Evolutionary conservation across 805 yeast genomes (phyloP), one percentile per base, ranked within the genome.

Genomic region (Pichia heedii): DNA sequence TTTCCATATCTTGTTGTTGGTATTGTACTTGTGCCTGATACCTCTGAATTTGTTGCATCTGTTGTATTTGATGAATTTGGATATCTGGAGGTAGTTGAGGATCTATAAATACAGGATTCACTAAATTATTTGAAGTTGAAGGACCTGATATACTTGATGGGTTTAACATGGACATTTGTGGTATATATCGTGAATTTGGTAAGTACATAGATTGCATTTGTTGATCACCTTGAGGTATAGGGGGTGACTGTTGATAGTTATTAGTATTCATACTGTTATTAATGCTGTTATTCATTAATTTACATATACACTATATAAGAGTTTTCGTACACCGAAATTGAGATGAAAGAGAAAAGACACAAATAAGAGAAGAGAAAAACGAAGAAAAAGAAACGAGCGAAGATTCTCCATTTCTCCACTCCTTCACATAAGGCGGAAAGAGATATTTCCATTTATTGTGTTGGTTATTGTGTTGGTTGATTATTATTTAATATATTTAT

Each of bases 11-110:
- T 36, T 36, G 36, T 34, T 33, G 35, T 34, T 5, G 16, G 4
- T 43, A 40, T 26, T 24, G 36, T 35, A 33, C 37, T 11, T 21
- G 45, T 15, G 22, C 43, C 11, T 34, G 50, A n/a, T 43, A 16
- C 9, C 27, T 30, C 15, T 37, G 33, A 13, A 22, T 38, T 22
- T 24, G 38, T 18, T 32, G 46, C 16, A 22, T 33, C 15, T 27
- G 45, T 5, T 18, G 35, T 18, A 33, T 8, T 18, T 36, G 40
- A 29, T 29, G 32, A 10, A 13, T 12, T 29, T 2, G 2, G 5
- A 13, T 10, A 15, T 29, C 32, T 6, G 12, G 18, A 29, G 7
- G 12, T 24, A 10, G 13, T 10, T 24, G 9, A 6, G 27, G 27
- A 24, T 13, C 27, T 6, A 13, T 24, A 1, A 24, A 4, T 3